Base-by-base conservation (phyloP, 495 filamentous ascomycete species). In the Elasticomyces elasticus region DNA sequence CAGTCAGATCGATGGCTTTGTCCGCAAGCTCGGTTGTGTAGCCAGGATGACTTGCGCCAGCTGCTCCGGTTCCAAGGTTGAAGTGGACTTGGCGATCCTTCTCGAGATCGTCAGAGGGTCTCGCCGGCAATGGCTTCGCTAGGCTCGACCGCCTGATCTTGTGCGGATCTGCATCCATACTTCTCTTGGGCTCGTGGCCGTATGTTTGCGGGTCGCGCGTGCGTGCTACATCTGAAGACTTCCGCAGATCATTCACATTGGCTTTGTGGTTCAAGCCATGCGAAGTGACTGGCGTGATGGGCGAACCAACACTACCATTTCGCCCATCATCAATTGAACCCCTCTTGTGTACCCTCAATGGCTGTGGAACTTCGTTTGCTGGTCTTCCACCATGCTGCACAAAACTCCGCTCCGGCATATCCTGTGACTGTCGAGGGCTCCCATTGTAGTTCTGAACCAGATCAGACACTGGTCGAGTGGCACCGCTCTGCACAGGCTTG, bases 81-180 rank as follows among this genome's bases (percentile, higher is more conserved):
- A 26, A 40, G 11, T 19, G 30, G n/a, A 41, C 13, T 13, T 19
- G 26, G 2, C 23, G 30, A 17, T 51, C 46, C 45, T 45, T 17
- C 24, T 55, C 27, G 13, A 55, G 27, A 12, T 51, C 48, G 25
- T 33, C 48, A 5, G 54, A 35, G 5, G 46, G 54, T 11, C 17
- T 30, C 12, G 33, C n/a, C 11, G 54, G 56, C 27, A 59, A 37
- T 1, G 56, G 44, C 51, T 59, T 54, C 33, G 54, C 46, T 2
- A 59, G 47, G 27, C 42, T 59, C 38, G 25, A 42, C 24, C 45
- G 43, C 23, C 17, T 55, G 28, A 37, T 33, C 17, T 20, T 5
- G 12, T 19, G 49, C 15, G 3, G 46, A n/a, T 38, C 28, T 4
- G 15, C 13, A 23, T 51, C 40, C 37, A 13, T 1, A 24, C 38